These are phyloP conservation scores for Morella rubra DNA, from an alignment of 306 rosid genomes.

Conservation along the genomic window DNA sequence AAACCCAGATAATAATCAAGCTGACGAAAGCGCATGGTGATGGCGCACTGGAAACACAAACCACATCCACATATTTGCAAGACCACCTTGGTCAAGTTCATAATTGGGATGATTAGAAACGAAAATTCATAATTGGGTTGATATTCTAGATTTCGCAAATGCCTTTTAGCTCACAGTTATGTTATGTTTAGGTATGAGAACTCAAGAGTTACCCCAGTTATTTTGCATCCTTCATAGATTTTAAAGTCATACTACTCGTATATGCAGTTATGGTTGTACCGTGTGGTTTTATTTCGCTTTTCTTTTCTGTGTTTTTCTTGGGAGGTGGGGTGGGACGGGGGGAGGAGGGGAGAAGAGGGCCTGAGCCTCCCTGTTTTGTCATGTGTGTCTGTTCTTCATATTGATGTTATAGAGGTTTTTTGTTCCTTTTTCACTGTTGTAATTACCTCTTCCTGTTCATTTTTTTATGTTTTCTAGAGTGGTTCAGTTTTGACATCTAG, in stretches of 20 bases:
- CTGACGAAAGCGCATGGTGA: too few relatives aligned
- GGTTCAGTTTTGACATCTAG: not conserved
- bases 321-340: not conserved
- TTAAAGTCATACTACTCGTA: slow-evolving; percentile 21
- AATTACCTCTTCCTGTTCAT: not conserved
- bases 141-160: too few relatives aligned
- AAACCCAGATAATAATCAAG: too few relatives aligned
- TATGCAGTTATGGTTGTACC: slow-evolving; percentile 1
- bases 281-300: not conserved
- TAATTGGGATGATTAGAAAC: too few relatives aligned
- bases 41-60: too few relatives aligned
- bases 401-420: not conserved
- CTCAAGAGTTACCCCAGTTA: slow-evolving; percentile 23
- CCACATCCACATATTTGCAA: too few relatives aligned
- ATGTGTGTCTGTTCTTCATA: not conserved
- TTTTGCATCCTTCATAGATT: slow-evolving; percentile 17
- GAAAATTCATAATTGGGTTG: too few relatives aligned
- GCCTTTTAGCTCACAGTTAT: not conserved
- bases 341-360: too few relatives aligned
- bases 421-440: not conserved
- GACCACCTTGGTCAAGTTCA: too few relatives aligned
- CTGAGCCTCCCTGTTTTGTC: not conserved
- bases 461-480: not conserved
- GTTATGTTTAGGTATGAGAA: slow-evolving; percentile 87
- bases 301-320: not conserved